Evolutionary conservation across 2,329 filamentous ascomycete genomes (phyloP), one percentile per base, ranked within the genome.

Genomic region (Didymella pinodella): DNA sequence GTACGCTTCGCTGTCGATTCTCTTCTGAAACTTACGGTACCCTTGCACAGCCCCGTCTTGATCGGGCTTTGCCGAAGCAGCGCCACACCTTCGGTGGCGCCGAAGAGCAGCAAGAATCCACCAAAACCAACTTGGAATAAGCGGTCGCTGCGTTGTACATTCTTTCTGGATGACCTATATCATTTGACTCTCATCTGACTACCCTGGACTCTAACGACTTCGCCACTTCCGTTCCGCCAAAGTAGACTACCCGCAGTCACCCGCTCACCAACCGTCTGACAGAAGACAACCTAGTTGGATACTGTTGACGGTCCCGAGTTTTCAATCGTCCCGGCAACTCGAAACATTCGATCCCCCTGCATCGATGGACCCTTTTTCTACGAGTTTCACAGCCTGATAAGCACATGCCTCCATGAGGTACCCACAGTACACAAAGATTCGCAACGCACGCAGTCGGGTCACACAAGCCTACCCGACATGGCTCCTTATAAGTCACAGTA

Each of bases 331-430:
- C 66, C 54, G 57, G 62, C 55, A 68, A 64, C 59, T 54, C 57
- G 58, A 50, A 58, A 64, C 64, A 51, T 51, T 51, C 65, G 59
- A 58, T 55, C 49, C 59, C 62, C 57, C 65, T 61, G 57, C 66
- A 38, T 65, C 59, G 54, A 62, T 67, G 59, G 60, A 20, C 61
- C 51, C 54, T 48, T 51, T 54, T 61, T 48, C 52, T 53, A 49
- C 66, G 57, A 63, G 65, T 65, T 65, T 62, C 55, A 70, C 66
- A 60, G 59, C 61, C 62, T 64, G 55, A 67, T 53, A 62, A 67
- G 67, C 67, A 71, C 63, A 77, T 76, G 75, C 67, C 73, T 77
- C 74, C 73, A 79, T 79, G 76, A 77, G 74, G 75, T 72, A 68
- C 72, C 69, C 67, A 64, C 68, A 67, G 66, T 67, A 71, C 72